These are phyloP conservation scores for Zizania palustris DNA, from an alignment of 202 grass and related monocot genomes.

Conservation along the genomic window DNA sequence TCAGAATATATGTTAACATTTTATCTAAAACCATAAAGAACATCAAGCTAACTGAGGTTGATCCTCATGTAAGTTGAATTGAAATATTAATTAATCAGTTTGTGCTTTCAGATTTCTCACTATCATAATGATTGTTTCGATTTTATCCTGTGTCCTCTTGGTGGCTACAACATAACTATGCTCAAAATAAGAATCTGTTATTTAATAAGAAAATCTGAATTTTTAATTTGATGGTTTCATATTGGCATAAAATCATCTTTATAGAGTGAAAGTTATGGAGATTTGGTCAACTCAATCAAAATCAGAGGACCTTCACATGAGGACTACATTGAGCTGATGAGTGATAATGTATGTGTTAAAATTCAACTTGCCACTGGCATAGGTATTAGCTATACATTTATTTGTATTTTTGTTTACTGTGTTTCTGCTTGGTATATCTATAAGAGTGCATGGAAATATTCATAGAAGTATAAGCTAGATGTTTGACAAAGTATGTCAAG, in stretches of 20 bases:
- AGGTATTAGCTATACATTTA: constrained; percentile 50
- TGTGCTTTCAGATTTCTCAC: constrained; percentile 20
- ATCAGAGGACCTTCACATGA: constrained; percentile 49
- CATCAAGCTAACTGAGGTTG: constrained; percentile 34
- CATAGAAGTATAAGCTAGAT: constrained; percentile 33
- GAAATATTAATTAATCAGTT: constrained; percentile 9
- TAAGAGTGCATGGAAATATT: neutral
- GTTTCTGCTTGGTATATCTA: constrained; percentile 7
- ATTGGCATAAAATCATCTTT: constrained; percentile 37
- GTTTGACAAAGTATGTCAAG: constrained; percentile 10
- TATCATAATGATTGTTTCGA: constrained; percentile 30
- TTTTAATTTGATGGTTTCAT: constrained; percentile 33
- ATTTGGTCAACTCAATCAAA: constrained; percentile 51
- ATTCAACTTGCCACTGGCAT: constrained; percentile 52
- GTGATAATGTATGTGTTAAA: constrained; percentile 40
- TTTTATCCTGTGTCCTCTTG: constrained; percentile 68
- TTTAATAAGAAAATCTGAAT: constrained; percentile 32
- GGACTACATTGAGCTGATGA: constrained; percentile 50
- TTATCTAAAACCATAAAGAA: constrained; percentile 2
- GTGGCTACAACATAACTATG: constrained; percentile 62
- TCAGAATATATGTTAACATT: neutral
- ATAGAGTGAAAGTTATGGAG: constrained; percentile 60
- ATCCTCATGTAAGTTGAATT: constrained; percentile 61
- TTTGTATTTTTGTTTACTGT: constrained; percentile 21
- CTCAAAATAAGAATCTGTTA: constrained; percentile 48